Conservation (phyloP, 2,329 filamentous ascomycete genomes). For the Alternaria metachromatica region DNA sequence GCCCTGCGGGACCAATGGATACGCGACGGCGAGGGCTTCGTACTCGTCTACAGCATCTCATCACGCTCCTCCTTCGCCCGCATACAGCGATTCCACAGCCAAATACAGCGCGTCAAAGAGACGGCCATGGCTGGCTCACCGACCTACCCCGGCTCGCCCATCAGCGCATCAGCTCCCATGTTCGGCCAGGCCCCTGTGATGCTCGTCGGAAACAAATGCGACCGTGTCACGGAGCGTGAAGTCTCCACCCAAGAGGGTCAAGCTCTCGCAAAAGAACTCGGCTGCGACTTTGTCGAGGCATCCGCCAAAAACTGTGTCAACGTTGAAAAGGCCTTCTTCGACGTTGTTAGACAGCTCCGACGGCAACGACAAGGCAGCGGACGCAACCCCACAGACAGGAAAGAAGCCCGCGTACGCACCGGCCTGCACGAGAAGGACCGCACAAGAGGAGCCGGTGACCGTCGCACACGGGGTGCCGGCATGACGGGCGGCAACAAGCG, state of each 20-base stretch:
- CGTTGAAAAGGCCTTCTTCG: constrained; percentile 97
- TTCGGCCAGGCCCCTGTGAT: constrained; percentile 86
- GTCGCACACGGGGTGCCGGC: constrained; percentile 20
- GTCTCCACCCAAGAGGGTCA: constrained; percentile 96
- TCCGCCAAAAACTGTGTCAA: constrained; percentile 99
- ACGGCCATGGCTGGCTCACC: constrained; percentile 75
- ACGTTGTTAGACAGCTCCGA: constrained; percentile 90
- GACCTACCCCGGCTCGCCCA: constrained; percentile 77
- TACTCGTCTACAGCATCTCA: constrained; percentile 97
- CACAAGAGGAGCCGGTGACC: constrained; percentile 18
- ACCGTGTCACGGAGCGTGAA: constrained; percentile 92
- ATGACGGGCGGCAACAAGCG: constrained; percentile 18
- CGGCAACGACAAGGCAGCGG: constrained; percentile 68
- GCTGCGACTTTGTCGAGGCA: constrained; percentile 95
- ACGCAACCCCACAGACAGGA: constrained; percentile 24
- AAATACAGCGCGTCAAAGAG: constrained; percentile 97
- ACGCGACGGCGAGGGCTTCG: constrained; percentile 94
- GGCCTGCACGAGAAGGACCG: constrained; percentile 28
- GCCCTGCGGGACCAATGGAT: constrained; percentile 98
- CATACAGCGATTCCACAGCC: constrained; percentile 94
- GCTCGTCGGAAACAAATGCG: constrained; percentile 98
- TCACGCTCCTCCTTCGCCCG: constrained; percentile 93
- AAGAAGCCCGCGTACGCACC: constrained; percentile 19
- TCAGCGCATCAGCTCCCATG: constrained; percentile 57
- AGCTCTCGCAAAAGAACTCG: constrained; percentile 86